Conservation (phyloP, 305 asterid species). For the Fraxinus latifolia region DNA sequence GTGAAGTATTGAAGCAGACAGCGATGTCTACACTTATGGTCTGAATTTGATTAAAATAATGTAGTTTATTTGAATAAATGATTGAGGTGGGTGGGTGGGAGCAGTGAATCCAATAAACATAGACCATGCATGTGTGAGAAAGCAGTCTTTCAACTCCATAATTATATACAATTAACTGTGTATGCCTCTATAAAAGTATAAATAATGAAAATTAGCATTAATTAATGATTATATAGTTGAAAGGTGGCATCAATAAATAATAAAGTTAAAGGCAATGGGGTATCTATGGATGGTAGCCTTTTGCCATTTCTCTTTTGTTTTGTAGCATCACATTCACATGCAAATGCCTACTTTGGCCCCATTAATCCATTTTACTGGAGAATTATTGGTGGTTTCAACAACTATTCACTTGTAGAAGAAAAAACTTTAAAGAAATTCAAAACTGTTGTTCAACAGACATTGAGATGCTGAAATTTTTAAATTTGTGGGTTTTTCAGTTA, state of each 20-base stretch:
- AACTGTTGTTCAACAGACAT: not conserved
- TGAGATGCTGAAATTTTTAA: not conserved
- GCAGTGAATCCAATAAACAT: not conserved
- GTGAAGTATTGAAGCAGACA: not conserved
- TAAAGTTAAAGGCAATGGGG: not conserved
- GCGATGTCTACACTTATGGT: not conserved
- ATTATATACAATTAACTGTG: not conserved
- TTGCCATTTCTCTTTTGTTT: constrained; percentile 21
- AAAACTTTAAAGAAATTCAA: not conserved
- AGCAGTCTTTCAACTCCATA: not conserved
- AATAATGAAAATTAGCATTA: not conserved
- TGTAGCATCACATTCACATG: constrained; percentile 22
- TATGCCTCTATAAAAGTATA: too few species aligned
- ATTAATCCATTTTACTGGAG: not conserved
- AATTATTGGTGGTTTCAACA: not conserved
- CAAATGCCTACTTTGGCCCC: constrained; percentile 21
- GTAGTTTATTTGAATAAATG: not conserved
- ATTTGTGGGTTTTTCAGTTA: not conserved
- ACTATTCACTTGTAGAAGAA: not conserved
- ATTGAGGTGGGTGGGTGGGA: not conserved
- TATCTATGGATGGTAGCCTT: not conserved
- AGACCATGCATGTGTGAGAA: not conserved
- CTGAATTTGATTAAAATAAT: not conserved
- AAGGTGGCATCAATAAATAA: constrained; percentile 1
- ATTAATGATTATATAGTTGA: constrained; percentile 8